phyloP scores from a whole-genome alignment of 148 eudicot genomes.

The Rhododendron ferrugineum region DNA sequence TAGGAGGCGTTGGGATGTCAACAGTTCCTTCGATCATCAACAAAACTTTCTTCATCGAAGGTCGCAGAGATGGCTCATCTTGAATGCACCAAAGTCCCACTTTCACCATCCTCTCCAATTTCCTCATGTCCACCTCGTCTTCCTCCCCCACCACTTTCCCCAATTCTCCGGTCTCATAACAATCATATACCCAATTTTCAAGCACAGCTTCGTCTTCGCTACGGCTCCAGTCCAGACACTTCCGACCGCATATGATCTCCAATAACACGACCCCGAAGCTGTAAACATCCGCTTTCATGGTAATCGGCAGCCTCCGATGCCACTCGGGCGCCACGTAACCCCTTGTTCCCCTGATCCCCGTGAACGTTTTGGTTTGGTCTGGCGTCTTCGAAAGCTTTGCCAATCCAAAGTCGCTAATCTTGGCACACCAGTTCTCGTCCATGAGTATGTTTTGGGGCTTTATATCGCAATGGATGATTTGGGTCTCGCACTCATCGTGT shows the following conservation, averaged over 20 bases:
- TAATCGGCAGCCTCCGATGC: background rate
- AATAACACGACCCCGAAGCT: conserved; percentile 8
- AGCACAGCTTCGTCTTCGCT: conserved; percentile 5
- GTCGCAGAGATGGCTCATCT: conserved; percentile 8
- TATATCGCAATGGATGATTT: conserved; percentile 13
- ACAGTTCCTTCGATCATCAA: conserved; percentile 8
- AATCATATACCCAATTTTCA: conserved; percentile 8
- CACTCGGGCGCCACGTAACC: conserved; percentile 9
- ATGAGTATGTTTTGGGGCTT: conserved; percentile 12
- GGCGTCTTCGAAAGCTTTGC: background rate
- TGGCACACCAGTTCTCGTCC: background rate
- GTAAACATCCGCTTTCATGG: conserved; percentile 7
- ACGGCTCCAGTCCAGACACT: conserved; percentile 8
- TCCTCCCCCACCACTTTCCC: background rate
- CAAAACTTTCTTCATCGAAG: conserved; percentile 10
- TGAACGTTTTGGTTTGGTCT: background rate
- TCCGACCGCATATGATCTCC: conserved; percentile 10
- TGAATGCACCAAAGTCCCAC: conserved; percentile 10
- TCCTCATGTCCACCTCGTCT: background rate
- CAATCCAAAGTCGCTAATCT: conserved; percentile 6
- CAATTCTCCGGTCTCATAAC: background rate
- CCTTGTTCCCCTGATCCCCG: background rate
- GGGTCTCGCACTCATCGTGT: conserved; percentile 13
- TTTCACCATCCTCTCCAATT: conserved; percentile 6
- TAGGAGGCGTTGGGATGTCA: conserved; percentile 1